Evolutionary conservation across 2,329 filamentous ascomycete genomes (phyloP).

Genomic region (Paracoccidioides brasiliensis): DNA sequence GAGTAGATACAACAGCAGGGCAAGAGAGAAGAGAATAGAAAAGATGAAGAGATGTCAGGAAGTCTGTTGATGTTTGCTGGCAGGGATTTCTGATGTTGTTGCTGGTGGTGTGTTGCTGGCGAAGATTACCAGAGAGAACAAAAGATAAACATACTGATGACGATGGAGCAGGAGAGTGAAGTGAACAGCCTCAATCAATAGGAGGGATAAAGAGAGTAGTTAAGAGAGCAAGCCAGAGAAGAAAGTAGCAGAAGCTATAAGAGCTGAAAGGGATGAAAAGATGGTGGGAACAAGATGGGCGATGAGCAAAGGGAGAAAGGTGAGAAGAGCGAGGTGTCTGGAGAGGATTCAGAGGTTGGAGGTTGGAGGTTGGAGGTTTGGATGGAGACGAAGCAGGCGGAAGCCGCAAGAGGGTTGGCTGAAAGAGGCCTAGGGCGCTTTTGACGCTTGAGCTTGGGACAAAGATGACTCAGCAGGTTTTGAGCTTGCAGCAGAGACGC

Average conservation of each 20-base stretch:
- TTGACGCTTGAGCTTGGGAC: not conserved
- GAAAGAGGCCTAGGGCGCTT: not conserved
- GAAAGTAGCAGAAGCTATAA: not conserved
- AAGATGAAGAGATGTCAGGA: conserved; percentile 6
- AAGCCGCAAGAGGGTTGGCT: conserved; percentile 9
- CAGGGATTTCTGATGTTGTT: not conserved
- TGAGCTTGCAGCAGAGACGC: too few relatives aligned
- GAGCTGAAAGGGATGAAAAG: not conserved
- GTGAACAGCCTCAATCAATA: not conserved
- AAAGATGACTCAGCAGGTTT: too few relatives aligned
- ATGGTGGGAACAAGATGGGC: conserved; percentile 13
- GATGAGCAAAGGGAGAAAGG: conserved; percentile 12
- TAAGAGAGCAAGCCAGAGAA: not conserved
- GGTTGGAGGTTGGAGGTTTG: conserved; percentile 4
- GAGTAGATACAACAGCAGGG: conserved; percentile 13
- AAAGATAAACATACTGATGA: not conserved
- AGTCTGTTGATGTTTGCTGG: not conserved
- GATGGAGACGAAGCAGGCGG: conserved; percentile 10
- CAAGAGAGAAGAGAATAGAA: conserved; percentile 19
- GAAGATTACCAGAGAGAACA: not conserved
- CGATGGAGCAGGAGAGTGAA: not conserved
- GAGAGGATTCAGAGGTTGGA: conserved; percentile 2
- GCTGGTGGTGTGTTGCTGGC: not conserved
- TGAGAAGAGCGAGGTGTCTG: conserved; percentile 10
- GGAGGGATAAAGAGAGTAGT: not conserved